A percentile compares a stretch with the other conserved stretches of the same genome.
phyloP scores from a whole-genome alignment of 2,329 filamentous ascomycete species.

The Rutstroemia sp. region DNA sequence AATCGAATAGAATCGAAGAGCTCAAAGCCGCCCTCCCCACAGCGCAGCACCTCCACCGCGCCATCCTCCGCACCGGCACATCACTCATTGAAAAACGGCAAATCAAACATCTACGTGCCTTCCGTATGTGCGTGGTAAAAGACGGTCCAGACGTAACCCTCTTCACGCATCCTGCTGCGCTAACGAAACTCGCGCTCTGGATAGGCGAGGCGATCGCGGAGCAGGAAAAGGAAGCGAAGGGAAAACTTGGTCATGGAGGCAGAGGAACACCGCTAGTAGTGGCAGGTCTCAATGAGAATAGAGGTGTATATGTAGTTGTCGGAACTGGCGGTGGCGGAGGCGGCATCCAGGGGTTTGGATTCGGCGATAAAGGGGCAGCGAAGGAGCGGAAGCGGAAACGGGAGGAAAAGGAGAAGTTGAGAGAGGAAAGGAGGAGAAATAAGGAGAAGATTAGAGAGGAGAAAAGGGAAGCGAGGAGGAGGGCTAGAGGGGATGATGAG shows the following conservation, averaged over 20 bases:
- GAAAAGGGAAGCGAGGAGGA: conserved; percentile 52
- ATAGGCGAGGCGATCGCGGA: conserved; percentile 86
- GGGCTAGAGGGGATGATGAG: conserved; percentile 36
- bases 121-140: conserved; percentile 92
- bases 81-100: conserved; percentile 88
- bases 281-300: conserved; percentile 77
- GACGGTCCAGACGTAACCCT: conserved; percentile 87
- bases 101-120: conserved; percentile 85
- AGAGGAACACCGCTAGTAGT: conserved; percentile 82
- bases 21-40: conserved; percentile 71
- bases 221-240: conserved; percentile 72
- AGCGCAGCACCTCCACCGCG: conserved; percentile 82
- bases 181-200: conserved; percentile 93
- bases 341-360: conserved; percentile 54
- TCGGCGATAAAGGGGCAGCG: conserved; percentile 59
- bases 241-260: conserved; percentile 59
- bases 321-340: conserved; percentile 80
- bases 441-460: conserved; percentile 53
- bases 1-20: conserved; percentile 56
- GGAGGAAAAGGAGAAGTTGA: conserved; percentile 57
- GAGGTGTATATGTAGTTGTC: conserved; percentile 86
- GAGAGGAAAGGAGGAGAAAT: conserved; percentile 47
- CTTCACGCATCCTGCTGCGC: conserved; percentile 85
- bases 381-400: conserved; percentile 56
- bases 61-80: conserved; percentile 89